phyloP scores from a whole-genome alignment of 2,329 filamentous ascomycete genomes.

The Cytospora leucostoma region DNA sequence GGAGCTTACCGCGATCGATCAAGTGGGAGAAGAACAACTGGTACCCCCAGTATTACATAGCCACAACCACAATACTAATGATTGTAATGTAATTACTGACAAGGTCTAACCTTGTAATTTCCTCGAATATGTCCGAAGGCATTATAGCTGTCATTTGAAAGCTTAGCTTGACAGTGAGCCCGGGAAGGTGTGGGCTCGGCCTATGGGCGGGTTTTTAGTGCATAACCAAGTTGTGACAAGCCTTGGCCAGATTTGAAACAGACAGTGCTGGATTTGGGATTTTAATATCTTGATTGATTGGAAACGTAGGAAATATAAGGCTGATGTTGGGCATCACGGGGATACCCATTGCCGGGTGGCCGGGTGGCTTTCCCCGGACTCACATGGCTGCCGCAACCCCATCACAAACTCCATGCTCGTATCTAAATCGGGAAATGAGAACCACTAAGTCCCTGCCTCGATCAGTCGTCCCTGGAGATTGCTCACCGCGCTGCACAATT shows the following conservation, averaged over 20 bases:
- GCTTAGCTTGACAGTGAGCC: too few relatives aligned
- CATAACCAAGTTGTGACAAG: too few relatives aligned
- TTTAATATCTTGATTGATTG: neutral
- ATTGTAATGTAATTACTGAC: neutral
- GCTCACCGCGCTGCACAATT: neutral
- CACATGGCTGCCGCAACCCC: neutral
- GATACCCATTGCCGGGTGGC: neutral
- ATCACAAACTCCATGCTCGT: neutral
- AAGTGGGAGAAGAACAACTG: neutral
- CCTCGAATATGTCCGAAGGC: neutral
- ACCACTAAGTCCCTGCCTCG: neutral
- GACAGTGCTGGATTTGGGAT: neutral
- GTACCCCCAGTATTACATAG: neutral
- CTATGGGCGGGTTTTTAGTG: too few relatives aligned
- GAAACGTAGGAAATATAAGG: neutral
- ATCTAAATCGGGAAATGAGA: neutral
- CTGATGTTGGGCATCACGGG: neutral
- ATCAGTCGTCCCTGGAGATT: neutral
- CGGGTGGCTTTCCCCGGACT: neutral
- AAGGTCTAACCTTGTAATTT: neutral
- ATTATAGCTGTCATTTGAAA: neutral
- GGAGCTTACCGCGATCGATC: neutral
- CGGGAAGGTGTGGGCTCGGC: too few relatives aligned
- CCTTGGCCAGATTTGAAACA: neutral
- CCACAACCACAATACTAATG: neutral